Conservation (phyloP, 202 grass and related monocot genomes). For the Digitaria exilis region DNA sequence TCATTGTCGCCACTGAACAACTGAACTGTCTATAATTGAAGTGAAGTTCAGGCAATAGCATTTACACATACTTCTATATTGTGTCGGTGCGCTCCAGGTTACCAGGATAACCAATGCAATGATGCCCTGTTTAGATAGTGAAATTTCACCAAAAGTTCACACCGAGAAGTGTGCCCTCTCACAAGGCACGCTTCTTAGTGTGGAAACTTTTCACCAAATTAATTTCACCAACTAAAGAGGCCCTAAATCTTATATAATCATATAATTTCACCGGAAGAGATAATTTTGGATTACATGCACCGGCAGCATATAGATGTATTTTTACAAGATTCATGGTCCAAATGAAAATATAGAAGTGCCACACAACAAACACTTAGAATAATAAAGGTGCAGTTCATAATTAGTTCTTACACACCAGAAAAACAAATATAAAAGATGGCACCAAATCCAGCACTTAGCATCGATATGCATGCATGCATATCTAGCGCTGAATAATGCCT, state of each 20-base stretch:
- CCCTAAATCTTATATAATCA: not conserved
- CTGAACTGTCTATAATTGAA: not conserved
- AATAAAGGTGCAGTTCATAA: conserved; percentile 16
- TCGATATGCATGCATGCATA: not conserved
- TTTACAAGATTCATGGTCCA: conserved; percentile 15
- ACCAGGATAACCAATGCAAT: too few species aligned
- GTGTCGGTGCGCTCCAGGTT: not conserved
- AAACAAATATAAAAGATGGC: conserved; percentile 7
- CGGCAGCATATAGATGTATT: not conserved
- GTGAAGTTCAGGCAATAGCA: not conserved
- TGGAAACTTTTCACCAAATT: too few species aligned
- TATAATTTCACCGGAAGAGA: not conserved
- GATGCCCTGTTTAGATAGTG: too few species aligned
- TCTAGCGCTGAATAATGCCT: not conserved
- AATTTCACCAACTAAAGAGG: too few species aligned
- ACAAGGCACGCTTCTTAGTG: too few species aligned
- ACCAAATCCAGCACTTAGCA: conserved; percentile 3
- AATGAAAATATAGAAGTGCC: conserved; percentile 14
- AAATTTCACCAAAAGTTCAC: too few species aligned
- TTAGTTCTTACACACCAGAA: conserved; percentile 34
- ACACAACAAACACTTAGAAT: conserved; percentile 25
- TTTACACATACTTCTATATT: not conserved
- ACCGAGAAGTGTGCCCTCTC: too few species aligned
- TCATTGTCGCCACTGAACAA: conserved; percentile 7
- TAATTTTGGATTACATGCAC: not conserved